Evolutionary conservation across 2,329 filamentous ascomycete genomes (phyloP), one percentile per base, ranked within the genome.

Genomic region (Didymella lethalis): DNA sequence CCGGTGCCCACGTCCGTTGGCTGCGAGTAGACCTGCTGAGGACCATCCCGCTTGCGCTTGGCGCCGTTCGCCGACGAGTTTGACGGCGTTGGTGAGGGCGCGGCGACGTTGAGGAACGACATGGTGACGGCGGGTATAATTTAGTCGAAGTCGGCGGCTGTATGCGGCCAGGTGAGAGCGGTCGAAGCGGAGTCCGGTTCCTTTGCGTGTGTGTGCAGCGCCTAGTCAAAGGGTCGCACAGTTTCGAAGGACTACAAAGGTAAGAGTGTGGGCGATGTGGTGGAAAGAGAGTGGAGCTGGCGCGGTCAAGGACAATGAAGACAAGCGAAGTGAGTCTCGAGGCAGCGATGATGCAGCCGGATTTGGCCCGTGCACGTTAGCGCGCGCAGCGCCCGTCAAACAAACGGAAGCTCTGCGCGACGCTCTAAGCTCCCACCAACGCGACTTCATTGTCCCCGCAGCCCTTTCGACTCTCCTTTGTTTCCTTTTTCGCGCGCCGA

Each of bases 1-100:
- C 93, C 92, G 51, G 89, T 91, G 72, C 89, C 90, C 16, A 88
- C 91, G 71, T 89, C 88, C 64, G 86, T 85, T 20, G 91, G 91
- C 79, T 93, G 91, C 55, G 91, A 93, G 79, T 88, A 94, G 38
- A 84, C 82, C 12, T 84, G 81, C 57, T 52, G 86, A 52, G 91
- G 82, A 7, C 83, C 80, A 32, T 72, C 71, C n/a, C 88, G 84
- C 72, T 90, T 90, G 61, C 82, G 80, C 68, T 88, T 87, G 16
- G 72, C 67, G 40, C 68, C 69, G 41, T 67, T 67, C 58, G 70
- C 63, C 29, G 79, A 78, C 7, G 78, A 65, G 60, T 70, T 76
- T 14, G 77, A 78, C 12, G 77, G 87, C 40, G 87, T 86, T 43
- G 86, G 88, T 50, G 85, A 92, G 18, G 85, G 84, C 12, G 86